Conservation (phyloP, 2,329 filamentous ascomycete genomes). For the Onygena corvina region DNA sequence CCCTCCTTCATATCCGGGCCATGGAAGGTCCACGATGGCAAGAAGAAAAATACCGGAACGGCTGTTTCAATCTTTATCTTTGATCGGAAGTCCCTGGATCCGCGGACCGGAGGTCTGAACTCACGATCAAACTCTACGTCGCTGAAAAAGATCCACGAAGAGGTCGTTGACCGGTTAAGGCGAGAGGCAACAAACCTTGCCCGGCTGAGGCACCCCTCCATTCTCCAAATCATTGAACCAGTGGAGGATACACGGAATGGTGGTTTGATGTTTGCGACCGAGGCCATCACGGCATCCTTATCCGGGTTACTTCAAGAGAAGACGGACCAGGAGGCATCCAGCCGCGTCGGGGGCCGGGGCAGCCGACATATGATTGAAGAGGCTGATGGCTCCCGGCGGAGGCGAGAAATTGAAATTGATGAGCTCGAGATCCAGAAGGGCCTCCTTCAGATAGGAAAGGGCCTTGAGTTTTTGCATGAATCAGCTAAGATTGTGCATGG, state of each 20-base stretch:
- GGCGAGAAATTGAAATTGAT: slow-evolving; percentile 82
- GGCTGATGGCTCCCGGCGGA: slow-evolving; percentile 56
- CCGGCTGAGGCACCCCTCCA: slow-evolving; percentile 75
- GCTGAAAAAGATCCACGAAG: slow-evolving; percentile 71
- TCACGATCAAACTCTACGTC: slow-evolving; percentile 51
- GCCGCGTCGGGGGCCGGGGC: slow-evolving; percentile 55
- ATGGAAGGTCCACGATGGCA: slow-evolving; percentile 96
- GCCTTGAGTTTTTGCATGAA: slow-evolving; percentile 88
- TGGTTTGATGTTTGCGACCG: slow-evolving; percentile 89
- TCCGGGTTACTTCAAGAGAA: slow-evolving; percentile 73
- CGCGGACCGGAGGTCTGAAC: slow-evolving; percentile 50
- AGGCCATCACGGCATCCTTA: slow-evolving; percentile 80
- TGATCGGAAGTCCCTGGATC: slow-evolving; percentile 74
- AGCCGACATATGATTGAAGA: slow-evolving; percentile 75
- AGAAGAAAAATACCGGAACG: slow-evolving; percentile 89
- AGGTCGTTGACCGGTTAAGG: slow-evolving; percentile 80
- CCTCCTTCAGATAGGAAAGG: slow-evolving; percentile 81
- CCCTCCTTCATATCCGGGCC: slow-evolving; percentile 73
- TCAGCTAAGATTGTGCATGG: slow-evolving; percentile 88
- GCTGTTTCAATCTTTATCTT: slow-evolving; percentile 87
- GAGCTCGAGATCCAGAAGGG: slow-evolving; percentile 97
- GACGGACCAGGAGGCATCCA: slow-evolving; percentile 66
- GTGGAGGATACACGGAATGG: slow-evolving; percentile 88
- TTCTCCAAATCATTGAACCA: slow-evolving; percentile 85
- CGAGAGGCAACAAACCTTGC: slow-evolving; percentile 85